Conservation (phyloP, 2,329 filamentous ascomycete genomes). For the Ophiostoma piceae region DNA sequence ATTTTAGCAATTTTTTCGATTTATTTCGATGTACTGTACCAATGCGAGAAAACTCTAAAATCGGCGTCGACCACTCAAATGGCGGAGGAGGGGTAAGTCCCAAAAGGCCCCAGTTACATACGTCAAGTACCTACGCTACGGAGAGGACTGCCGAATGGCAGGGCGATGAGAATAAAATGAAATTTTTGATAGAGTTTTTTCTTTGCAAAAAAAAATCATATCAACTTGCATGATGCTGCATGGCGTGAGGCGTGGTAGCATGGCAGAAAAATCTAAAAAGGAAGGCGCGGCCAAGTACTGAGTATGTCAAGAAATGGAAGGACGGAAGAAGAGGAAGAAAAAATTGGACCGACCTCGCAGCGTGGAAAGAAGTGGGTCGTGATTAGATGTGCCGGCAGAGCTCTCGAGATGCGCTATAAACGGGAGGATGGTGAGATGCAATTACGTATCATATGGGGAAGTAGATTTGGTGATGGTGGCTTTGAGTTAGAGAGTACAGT, state of each 20-base stretch:
- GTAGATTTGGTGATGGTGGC: neutral
- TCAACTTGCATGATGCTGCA: neutral
- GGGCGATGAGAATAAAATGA: neutral
- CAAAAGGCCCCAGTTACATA: neutral
- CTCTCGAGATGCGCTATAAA: slow-evolving; percentile 11
- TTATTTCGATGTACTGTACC: neutral
- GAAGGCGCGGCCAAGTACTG: neutral
- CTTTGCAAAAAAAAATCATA: slow-evolving; percentile 6
- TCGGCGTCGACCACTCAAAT: neutral
- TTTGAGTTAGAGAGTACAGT: too few relatives aligned
- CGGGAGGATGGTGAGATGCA: slow-evolving; percentile 4
- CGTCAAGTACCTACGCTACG: neutral
- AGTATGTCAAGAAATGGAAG: too few relatives aligned
- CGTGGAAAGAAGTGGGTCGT: neutral
- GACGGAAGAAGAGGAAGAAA: slow-evolving; percentile 15
- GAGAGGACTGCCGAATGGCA: neutral
- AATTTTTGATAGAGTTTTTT: neutral
- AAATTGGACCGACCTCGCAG: slow-evolving; percentile 22
- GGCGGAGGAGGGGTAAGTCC: neutral
- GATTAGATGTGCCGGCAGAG: slow-evolving; percentile 17
- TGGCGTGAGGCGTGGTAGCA: neutral
- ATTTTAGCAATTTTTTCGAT: neutral
- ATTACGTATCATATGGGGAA: slow-evolving; percentile 10
- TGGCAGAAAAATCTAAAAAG: too few relatives aligned
- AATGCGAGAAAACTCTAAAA: slow-evolving; percentile 6